Base-by-base conservation (phyloP, 2,329 filamentous ascomycete species). In the Colletotrichum musae region DNA sequence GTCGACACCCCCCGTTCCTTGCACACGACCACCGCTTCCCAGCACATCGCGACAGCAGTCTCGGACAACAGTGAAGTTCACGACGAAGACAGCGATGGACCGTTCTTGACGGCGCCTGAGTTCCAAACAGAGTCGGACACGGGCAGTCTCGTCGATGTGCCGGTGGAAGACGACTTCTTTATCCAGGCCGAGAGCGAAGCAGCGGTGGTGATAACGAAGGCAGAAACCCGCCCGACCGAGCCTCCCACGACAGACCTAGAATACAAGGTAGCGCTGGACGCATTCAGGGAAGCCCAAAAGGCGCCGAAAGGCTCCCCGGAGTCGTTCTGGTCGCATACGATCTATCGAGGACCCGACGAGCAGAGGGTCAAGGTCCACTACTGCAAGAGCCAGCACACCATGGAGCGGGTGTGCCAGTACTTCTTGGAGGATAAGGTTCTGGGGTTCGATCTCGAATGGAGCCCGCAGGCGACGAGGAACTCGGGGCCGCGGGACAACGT, bases 391-490 rank as follows among this genome's bases (percentile, higher is more conserved):
- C 87, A 86, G 52, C 83, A 89, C 43, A 88, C 88, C 3, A 92
- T 92, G 18, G 94, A 98, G 77, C 80, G 83, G 6, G 86, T 93
- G 7, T 84, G 89, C 68, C 79, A 87, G 66, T 85, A 92, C 66
- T 97, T 98, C 73, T 76, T 90, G 47, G 73, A 86, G 28, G 89
- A 96, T 75, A 84, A 88, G 47, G 80, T 97, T 2, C 78, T 98
- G n/a, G 95, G 95, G 0, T 94, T 98, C 70, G 95, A 98, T 75
- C 86, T 98, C 71, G 95, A 98, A 81, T 98, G 95, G 95, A 85
- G 89, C 60, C 72, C 83, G 1, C 82, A 86, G 6, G 85, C 89
- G 0, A 81, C 76, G 6, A 83, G 77, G 21, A 74, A 72, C 7
- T 77, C 85, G 2, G 83, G 85, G 3, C 80, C 90, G 4, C 91